Conservation (phyloP, 306 rosid species). For the Quercus glauca region DNA sequence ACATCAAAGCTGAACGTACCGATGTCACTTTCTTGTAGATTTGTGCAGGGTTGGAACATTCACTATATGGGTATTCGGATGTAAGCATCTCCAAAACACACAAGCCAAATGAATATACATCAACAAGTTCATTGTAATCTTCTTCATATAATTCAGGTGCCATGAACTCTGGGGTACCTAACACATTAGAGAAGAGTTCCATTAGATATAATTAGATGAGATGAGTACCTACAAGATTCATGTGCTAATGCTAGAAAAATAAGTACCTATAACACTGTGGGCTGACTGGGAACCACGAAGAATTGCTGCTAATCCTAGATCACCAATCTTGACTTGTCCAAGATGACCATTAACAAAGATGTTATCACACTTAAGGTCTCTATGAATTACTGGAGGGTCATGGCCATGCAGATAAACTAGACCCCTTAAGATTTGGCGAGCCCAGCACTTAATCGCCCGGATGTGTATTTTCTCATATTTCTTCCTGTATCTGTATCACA, state of each 20-base stretch:
- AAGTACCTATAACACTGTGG: conserved; percentile 84
- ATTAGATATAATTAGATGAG: not conserved
- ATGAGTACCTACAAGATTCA: not conserved
- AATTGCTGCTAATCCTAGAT: conserved; percentile 81
- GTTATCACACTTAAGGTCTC: conserved; percentile 91
- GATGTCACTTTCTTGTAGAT: conserved; percentile 93
- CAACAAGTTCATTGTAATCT: conserved; percentile 88
- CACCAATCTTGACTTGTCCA: conserved; percentile 92
- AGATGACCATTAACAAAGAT: conserved; percentile 92
- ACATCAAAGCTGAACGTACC: conserved; percentile 39
- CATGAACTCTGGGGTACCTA: conserved; percentile 97
- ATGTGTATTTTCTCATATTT: conserved; percentile 54
- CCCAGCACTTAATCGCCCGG: conserved; percentile 77
- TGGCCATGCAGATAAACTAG: conserved; percentile 75
- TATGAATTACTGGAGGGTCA: conserved; percentile 84
- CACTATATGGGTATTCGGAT: conserved; percentile 77
- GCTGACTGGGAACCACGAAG: conserved; percentile 70
- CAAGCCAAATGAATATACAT: conserved; percentile 95
- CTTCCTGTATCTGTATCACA: conserved; percentile 66
- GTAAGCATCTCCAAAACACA: conserved; percentile 91
- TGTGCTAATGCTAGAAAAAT: conserved; percentile 3
- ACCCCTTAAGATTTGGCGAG: conserved; percentile 70
- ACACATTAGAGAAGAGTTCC: not conserved
- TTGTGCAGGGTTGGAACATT: conserved; percentile 84
- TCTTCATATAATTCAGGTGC: conserved; percentile 93